These are phyloP conservation scores for Phaeosphaeriaceae sp. DNA, from an alignment of 2,329 filamentous ascomycete species.

Conservation along the genomic window DNA sequence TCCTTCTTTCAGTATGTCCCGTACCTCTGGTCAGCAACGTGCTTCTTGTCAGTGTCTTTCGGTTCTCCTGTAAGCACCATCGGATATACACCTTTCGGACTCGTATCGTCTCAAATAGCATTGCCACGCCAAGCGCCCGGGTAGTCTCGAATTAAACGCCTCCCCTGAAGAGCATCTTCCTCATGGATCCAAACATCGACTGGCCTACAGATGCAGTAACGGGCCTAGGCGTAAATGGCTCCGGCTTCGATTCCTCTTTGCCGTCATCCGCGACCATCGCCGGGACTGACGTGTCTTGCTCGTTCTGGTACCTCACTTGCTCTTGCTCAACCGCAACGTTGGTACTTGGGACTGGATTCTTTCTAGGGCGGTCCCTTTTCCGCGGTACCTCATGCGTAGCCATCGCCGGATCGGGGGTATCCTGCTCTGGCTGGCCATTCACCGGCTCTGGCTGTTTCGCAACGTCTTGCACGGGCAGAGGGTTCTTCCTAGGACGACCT, in stretches of 20 bases:
- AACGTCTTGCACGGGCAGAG: neutral
- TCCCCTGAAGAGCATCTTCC: neutral
- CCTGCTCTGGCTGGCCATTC: neutral
- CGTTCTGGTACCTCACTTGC: neutral
- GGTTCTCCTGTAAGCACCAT: too few species aligned
- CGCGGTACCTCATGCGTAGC: neutral
- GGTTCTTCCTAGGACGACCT: neutral
- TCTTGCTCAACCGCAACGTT: neutral
- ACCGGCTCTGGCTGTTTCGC: neutral
- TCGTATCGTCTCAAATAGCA: too few species aligned
- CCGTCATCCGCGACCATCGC: neutral
- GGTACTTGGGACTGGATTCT: neutral
- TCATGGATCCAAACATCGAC: neutral
- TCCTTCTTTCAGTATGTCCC: too few species aligned
- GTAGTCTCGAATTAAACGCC: neutral
- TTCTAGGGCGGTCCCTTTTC: neutral
- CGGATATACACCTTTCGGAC: too few species aligned
- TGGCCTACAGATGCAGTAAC: neutral
- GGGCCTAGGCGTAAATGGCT: neutral
- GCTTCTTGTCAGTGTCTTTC: too few species aligned
- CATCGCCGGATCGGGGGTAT: neutral
- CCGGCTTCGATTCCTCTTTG: neutral
- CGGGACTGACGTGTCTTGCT: neutral
- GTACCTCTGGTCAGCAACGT: too few species aligned
- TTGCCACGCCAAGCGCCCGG: too few species aligned